These are phyloP conservation scores for Podila clonocystis DNA, from an alignment of 192 early-diverging fungal species.

Conservation along the genomic window DNA sequence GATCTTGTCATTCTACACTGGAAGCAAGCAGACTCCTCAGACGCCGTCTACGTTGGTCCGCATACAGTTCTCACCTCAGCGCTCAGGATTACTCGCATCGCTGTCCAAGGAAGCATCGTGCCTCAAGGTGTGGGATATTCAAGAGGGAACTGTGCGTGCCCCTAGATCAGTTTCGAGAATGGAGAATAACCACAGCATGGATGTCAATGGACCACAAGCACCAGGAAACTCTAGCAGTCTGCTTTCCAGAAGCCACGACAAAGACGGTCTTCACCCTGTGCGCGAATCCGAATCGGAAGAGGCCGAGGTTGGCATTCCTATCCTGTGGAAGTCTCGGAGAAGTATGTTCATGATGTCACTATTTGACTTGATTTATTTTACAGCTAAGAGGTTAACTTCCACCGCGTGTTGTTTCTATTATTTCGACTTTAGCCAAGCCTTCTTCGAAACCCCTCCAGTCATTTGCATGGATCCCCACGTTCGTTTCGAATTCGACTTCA, in stretches of 20 bases:
- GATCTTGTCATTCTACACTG: conserved; percentile 47
- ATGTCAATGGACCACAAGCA: conserved; percentile 14
- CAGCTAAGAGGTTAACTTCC: too few relatives aligned
- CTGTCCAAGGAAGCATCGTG: conserved; percentile 62
- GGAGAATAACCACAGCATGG: conserved; percentile 25
- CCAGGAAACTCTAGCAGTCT: conserved; percentile 6
- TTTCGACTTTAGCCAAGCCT: conserved; percentile 35
- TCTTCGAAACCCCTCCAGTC: conserved; percentile 55
- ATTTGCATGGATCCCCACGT: conserved; percentile 61
- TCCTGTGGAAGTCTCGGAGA: conserved; percentile 60
- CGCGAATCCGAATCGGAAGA: conserved; percentile 35
- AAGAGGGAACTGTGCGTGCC: conserved; percentile 59
- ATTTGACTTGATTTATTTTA: not conserved
- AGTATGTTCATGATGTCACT: conserved; percentile 17
- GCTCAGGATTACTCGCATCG: conserved; percentile 67
- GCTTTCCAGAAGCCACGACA: conserved; percentile 41
- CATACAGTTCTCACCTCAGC: conserved; percentile 68
- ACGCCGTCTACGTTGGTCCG: conserved; percentile 56
- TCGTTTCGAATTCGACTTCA: conserved; percentile 52
- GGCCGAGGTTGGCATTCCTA: conserved; percentile 51
- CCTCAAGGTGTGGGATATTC: conserved; percentile 74
- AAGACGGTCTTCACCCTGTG: conserved; percentile 36
- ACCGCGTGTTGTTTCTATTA: not conserved
- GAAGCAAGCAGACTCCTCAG: conserved; percentile 17
- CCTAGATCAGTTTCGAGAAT: conserved; percentile 28